These are phyloP conservation scores for Salix viminalis DNA, from an alignment of 345 rosid genomes.

Conservation along the genomic window DNA sequence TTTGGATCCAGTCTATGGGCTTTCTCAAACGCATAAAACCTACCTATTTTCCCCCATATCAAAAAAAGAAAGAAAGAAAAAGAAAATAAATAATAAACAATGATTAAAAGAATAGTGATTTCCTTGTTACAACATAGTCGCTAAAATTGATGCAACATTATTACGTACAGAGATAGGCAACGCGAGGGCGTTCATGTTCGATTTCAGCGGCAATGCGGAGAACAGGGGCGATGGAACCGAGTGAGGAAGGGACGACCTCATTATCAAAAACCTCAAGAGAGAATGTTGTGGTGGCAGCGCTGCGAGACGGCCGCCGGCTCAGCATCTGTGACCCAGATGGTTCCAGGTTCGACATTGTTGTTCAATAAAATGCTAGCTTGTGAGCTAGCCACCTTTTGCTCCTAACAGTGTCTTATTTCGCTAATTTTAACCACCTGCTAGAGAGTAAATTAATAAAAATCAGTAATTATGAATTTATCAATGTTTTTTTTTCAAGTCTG, in stretches of 20 bases:
- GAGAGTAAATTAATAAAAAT: too few relatives aligned
- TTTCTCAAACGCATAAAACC: constrained; percentile 88
- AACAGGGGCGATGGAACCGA: constrained; percentile 73
- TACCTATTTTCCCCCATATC: constrained; percentile 36
- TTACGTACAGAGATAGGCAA: constrained; percentile 79
- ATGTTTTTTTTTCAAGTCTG: too few relatives aligned
- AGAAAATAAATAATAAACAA: not conserved
- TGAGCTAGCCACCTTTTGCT: constrained; percentile 27
- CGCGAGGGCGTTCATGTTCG: constrained; percentile 93
- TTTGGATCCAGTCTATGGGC: constrained; percentile 73
- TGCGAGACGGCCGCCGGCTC: constrained; percentile 77
- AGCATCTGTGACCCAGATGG: constrained; percentile 45
- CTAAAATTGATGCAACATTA: not conserved
- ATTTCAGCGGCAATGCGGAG: constrained; percentile 87
- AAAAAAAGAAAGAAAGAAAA: not conserved
- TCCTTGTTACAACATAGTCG: not conserved
- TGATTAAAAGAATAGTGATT: not conserved
- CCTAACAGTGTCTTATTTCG: constrained; percentile 7
- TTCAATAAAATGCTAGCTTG: not conserved
- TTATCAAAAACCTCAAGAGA: constrained; percentile 92
- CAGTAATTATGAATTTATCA: too few relatives aligned
- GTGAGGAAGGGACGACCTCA: constrained; percentile 89
- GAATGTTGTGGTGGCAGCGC: constrained; percentile 83
- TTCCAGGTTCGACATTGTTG: constrained; percentile 28
- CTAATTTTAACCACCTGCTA: too few relatives aligned